These are phyloP conservation scores for Trichophyton schoenleinii DNA, from an alignment of 2,329 filamentous ascomycete genomes.

Conservation along the genomic window DNA sequence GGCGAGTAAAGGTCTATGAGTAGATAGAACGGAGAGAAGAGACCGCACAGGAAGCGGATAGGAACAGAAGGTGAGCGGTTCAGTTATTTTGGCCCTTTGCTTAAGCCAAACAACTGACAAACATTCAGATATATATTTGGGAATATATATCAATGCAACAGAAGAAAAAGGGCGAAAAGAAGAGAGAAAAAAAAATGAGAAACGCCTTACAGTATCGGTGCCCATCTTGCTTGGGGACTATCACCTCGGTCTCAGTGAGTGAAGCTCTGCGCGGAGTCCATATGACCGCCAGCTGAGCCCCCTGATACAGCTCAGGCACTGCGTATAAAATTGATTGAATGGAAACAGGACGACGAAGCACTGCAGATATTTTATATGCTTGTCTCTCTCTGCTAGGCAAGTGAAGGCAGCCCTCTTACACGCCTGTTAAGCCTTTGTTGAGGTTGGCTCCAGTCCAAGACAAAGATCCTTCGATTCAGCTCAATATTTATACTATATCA, in stretches of 20 bases:
- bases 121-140: neutral
- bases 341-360: neutral
- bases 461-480: constrained; percentile 1
- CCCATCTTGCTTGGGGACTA: neutral
- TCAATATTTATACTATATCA: neutral
- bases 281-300: neutral
- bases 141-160: neutral
- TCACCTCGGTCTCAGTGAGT: neutral
- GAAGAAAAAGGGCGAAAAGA: neutral
- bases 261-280: neutral
- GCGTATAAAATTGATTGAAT: neutral
- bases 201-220: neutral
- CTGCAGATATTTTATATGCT: neutral
- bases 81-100: neutral
- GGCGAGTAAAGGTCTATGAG: neutral
- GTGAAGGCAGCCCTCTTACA: neutral
- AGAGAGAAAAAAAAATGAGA: neutral
- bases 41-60: neutral
- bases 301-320: neutral
- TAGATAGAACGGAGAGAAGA: neutral
- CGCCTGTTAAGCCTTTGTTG: neutral
- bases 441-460: neutral
- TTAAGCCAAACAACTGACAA: neutral
- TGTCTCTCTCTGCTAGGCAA: neutral
- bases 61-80: neutral